phyloP scores from a whole-genome alignment of 2,329 filamentous ascomycete genomes.

The Leptographium radiaticola region DNA sequence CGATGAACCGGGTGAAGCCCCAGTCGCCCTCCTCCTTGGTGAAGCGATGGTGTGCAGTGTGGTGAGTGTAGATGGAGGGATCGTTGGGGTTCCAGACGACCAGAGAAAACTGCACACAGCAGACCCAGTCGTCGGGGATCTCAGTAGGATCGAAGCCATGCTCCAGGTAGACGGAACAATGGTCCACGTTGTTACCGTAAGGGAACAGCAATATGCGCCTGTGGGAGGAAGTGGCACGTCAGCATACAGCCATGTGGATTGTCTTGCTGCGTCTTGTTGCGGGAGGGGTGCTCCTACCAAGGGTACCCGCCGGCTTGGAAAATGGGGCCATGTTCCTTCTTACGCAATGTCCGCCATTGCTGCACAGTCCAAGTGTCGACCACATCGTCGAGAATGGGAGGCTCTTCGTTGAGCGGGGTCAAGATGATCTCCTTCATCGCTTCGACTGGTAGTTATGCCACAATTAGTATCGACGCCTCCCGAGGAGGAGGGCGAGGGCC shows the following conservation, averaged over 20 bases:
- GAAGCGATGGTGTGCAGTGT: slow-evolving; percentile 86
- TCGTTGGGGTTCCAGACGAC: slow-evolving; percentile 92
- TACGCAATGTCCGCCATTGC: slow-evolving; percentile 62
- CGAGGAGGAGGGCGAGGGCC: background rate
- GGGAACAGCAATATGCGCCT: slow-evolving; percentile 95
- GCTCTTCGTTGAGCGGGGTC: slow-evolving; percentile 57
- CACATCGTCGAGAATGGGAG: slow-evolving; percentile 64
- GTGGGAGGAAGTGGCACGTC: background rate
- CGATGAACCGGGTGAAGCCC: slow-evolving; percentile 96
- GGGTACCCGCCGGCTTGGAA: slow-evolving; percentile 81
- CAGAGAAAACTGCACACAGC: slow-evolving; percentile 88
- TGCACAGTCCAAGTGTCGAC: slow-evolving; percentile 79
- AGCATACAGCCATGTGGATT: background rate
- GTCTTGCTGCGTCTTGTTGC: background rate
- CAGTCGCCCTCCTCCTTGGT: slow-evolving; percentile 94
- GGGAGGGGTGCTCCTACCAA: slow-evolving; percentile 47
- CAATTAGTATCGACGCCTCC: slow-evolving; percentile 15
- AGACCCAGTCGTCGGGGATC: slow-evolving; percentile 87
- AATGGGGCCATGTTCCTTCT: slow-evolving; percentile 75
- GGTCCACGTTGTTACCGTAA: slow-evolving; percentile 86
- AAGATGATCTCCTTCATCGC: slow-evolving; percentile 76
- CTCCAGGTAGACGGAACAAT: slow-evolving; percentile 90
- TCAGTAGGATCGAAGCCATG: slow-evolving; percentile 70
- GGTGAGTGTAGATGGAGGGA: slow-evolving; percentile 69
- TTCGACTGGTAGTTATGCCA: slow-evolving; percentile 43